Evolutionary conservation across 106 monocot species (phyloP), one percentile per base, ranked within the genome.

Genomic region (Acanthochlamys bracteata): DNA sequence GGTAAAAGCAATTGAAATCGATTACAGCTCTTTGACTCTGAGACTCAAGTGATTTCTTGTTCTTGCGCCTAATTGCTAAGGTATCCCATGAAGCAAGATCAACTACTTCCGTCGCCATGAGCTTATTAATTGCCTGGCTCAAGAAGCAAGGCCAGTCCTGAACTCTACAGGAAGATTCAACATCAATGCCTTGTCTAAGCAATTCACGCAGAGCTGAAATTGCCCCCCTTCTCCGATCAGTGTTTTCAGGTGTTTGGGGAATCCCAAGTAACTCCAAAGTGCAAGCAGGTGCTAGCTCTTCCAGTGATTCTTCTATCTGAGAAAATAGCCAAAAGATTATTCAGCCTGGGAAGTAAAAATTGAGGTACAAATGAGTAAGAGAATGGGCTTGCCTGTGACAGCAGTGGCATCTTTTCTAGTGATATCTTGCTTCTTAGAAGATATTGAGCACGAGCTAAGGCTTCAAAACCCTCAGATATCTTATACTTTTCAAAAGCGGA

Each of bases 201-300:
- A 98, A 63, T 67, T 98, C 96, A 20, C 80, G 71, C 67, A 98
- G 76, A 22, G 96, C 91, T 62, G 78, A 71, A 70, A 98, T 74
- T 53, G 96, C 96, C 40, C 84, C 78, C 60, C 57, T 55, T 71
- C 91, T 91, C 33, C 83, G 77, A 55, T 91, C 96, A 70, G 73
- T 45, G 63, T 85, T 91, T 41, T 88, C 84, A 69, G 90, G 73
- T 49, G 66, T 91, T 14, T 61, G 72, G 72, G 89, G 81, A 69
- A 90, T 40, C 53, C 73, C 59, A 33, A 98, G 68, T 11, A 98
- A 57, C 66, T 98, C 96, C 45, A 98, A 64, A 14, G 91, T 85
- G 76, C 96, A 98, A 74, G 85, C 80, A 72, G 96, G 96, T 42
- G 91, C 96, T 79, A 98, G 85, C 71, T 91, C 96, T 65, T 98